Evolutionary conservation across 1,139 yeast genomes (phyloP), one percentile per base, ranked within the genome.

Genomic region (Ogataea hybrid): DNA sequence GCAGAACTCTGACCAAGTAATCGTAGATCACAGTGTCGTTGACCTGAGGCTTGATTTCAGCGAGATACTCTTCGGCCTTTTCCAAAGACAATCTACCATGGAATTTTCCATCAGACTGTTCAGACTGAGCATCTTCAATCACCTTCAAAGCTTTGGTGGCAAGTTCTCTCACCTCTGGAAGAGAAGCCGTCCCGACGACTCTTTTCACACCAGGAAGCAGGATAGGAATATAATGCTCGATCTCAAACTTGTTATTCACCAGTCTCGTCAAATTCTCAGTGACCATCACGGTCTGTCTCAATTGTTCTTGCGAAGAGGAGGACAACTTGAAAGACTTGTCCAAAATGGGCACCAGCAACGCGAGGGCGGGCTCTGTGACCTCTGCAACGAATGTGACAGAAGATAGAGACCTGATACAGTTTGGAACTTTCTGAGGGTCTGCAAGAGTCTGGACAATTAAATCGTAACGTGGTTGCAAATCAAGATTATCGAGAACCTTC

Each of bases 361-460:
- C 79, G 53, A 92, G 73, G 6, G 96, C 94, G 7, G 97, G 95
- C 68, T 90, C 97, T 14, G 97, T 92, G 49, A 92, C 98, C 70
- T 92, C 98, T 37, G 98, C 96, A 39, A 92, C 98, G 64, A 92
- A 92, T 0, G 98, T 92, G 42, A 92, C 97, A 36, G 95, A 86
- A 2, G 96, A 84, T 50, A 92, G 75, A 39, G 90, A 80, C 66
- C 85, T 87, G 65, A 92, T 87, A 66, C 96, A 89, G 47, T 81
- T 84, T 44, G 96, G 85, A 39, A 90, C 95, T 61, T 84, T 85
- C 52, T 74, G 75, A 35, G 97, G 97, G 61, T 92, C 86, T 38
- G 95, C 88, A 63, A 92, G 75, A 39, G 97, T 92, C 49, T 83
- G 85, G 38, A 87, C 85, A 61, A 92, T 88, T 48, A 88, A 69